Percentiles rank a stretch among this genome's conserved stretches.
phyloP scores from a whole-genome alignment of 2,329 filamentous ascomycete genomes.

The Gaeumannomyces tritici region DNA sequence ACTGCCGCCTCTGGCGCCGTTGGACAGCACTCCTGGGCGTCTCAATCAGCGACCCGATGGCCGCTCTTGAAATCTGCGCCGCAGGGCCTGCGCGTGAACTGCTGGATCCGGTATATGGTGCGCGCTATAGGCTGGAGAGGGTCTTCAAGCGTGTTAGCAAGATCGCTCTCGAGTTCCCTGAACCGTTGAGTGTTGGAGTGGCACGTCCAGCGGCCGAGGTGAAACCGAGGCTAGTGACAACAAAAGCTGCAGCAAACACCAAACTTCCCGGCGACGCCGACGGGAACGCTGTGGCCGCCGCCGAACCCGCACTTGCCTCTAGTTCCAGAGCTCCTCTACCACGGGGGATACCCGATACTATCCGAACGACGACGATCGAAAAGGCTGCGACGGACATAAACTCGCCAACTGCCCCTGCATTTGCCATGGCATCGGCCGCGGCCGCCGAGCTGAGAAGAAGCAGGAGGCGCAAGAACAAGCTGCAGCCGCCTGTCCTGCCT shows the following conservation, averaged over 20 bases:
- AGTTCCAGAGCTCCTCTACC: background rate
- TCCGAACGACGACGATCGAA: too few relatives aligned
- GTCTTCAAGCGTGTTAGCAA: slow-evolving; percentile 17
- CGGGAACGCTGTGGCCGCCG: background rate
- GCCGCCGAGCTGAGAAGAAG: too few relatives aligned
- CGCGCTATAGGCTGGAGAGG: slow-evolving; percentile 17
- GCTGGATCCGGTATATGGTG: slow-evolving; percentile 19
- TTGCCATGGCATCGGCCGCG: too few relatives aligned
- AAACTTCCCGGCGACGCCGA: background rate
- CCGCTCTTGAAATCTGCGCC: slow-evolving; percentile 11
- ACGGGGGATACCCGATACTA: too few relatives aligned
- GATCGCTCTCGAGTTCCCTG: slow-evolving; percentile 3
- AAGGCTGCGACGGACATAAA: too few relatives aligned
- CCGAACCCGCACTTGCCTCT: background rate
- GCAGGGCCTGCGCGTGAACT: slow-evolving; percentile 10
- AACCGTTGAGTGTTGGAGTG: background rate
- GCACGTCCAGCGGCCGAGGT: background rate
- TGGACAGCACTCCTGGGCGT: slow-evolving; percentile 20
- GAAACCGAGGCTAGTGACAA: background rate
- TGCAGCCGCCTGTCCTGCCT: too few relatives aligned
- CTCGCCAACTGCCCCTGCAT: too few relatives aligned
- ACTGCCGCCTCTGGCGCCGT: slow-evolving; percentile 20
- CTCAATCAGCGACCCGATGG: slow-evolving; percentile 10
- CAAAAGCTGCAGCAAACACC: background rate
- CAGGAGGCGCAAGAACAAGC: too few relatives aligned